Percentiles rank a stretch among this genome's conserved stretches.
These are phyloP conservation scores for Termitomyces sp. DNA, from an alignment of 1,284 basidiomycete genomes.

Conservation along the genomic window DNA sequence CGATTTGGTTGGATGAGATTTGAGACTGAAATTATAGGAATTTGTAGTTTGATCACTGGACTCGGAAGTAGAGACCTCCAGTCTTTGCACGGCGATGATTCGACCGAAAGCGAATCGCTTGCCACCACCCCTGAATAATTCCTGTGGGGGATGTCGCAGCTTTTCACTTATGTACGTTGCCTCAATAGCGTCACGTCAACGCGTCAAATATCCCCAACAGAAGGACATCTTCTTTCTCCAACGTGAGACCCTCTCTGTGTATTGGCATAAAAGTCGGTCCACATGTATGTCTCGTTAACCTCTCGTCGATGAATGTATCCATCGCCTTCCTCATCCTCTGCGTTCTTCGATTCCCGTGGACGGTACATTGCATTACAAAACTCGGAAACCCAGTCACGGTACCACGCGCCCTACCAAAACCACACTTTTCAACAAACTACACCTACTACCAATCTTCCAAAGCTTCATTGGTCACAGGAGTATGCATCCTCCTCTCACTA, in stretches of 20 bases:
- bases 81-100: neutral
- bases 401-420: neutral
- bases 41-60: neutral
- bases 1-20: neutral
- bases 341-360: conserved; percentile 2
- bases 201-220: conserved; percentile 13
- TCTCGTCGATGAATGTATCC: conserved; percentile 19
- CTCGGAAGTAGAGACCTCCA: neutral
- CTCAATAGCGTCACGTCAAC: conserved; percentile 18
- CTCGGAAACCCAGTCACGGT: neutral
- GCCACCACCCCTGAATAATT: conserved; percentile 18
- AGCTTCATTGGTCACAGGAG: conserved; percentile 11
- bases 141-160: conserved; percentile 14
- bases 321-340: conserved; percentile 6
- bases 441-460: neutral
- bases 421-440: neutral
- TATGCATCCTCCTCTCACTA: neutral
- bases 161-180: conserved; percentile 13
- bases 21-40: neutral
- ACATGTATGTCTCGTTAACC: conserved; percentile 1
- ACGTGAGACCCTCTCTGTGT: conserved; percentile 7
- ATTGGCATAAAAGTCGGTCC: conserved; percentile 8
- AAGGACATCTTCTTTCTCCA: conserved; percentile 13
- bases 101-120: neutral
- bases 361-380: neutral